phyloP scores from a whole-genome alignment of 1,139 yeast genomes.

The Wickerhamiella pararugosa region DNA sequence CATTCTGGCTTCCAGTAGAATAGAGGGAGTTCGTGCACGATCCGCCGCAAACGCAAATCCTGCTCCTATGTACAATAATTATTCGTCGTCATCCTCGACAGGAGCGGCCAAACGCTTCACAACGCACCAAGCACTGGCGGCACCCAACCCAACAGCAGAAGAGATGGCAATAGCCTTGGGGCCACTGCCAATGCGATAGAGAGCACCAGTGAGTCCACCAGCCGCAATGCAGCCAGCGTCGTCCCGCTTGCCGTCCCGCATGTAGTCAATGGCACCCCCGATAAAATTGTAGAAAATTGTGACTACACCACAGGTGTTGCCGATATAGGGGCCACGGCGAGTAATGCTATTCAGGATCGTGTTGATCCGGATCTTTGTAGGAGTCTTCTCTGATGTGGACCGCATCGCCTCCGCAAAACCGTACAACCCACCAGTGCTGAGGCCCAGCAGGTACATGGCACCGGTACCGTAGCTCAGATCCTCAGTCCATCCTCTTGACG shows the following conservation, averaged over 20 bases:
- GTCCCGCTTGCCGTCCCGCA: slow-evolving; percentile 75
- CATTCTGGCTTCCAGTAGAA: too few species aligned
- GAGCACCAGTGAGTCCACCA: slow-evolving; percentile 86
- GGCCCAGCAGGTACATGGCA: slow-evolving; percentile 69
- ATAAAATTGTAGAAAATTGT: slow-evolving; percentile 78
- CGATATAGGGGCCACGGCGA: slow-evolving; percentile 88
- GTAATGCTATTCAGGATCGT: slow-evolving; percentile 85
- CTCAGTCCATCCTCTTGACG: slow-evolving; percentile 94
- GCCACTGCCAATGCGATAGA: slow-evolving; percentile 79
- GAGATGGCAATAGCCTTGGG: slow-evolving; percentile 77
- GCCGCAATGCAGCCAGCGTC: slow-evolving; percentile 69
- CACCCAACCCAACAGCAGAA: slow-evolving; percentile 72
- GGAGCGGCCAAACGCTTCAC: slow-evolving; percentile 32
- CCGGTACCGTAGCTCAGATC: slow-evolving; percentile 98
- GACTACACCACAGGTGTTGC: slow-evolving; percentile 88
- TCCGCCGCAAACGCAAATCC: too few species aligned
- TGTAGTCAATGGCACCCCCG: slow-evolving; percentile 61
- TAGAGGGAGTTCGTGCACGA: too few species aligned
- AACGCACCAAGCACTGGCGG: slow-evolving; percentile 90
- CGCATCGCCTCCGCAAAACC: slow-evolving; percentile 78
- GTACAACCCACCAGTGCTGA: slow-evolving; percentile 74
- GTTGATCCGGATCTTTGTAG: slow-evolving; percentile 68
- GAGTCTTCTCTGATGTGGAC: slow-evolving; percentile 57
- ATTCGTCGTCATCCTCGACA: slow-evolving; percentile 9
- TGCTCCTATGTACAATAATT: too few species aligned